Conservation (phyloP, 768 basidiomycete species). For the Kwoniella mangroviensis region DNA sequence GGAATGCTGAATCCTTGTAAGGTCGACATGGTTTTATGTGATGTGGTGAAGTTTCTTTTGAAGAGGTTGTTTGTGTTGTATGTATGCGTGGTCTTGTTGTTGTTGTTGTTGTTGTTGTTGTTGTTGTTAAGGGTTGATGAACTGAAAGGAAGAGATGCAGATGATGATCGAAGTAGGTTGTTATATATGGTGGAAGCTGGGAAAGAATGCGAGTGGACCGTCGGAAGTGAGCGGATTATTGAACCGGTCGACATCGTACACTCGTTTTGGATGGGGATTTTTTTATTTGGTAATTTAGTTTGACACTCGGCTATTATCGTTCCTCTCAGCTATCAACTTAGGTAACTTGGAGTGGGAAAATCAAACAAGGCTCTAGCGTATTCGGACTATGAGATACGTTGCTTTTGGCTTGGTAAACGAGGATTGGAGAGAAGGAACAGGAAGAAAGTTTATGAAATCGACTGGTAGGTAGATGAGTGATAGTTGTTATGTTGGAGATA, state of each 20-base stretch:
- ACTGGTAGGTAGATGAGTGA: background rate
- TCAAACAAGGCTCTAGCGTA: background rate
- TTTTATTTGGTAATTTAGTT: background rate
- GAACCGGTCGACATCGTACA: constrained; percentile 9
- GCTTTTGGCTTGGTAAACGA: background rate
- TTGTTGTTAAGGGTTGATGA: background rate
- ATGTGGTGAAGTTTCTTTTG: constrained; percentile 12
- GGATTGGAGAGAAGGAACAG: background rate
- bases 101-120: constrained; percentile 3
- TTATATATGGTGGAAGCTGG: constrained; percentile 8
- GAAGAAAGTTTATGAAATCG: background rate
- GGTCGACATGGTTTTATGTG: constrained; percentile 19
- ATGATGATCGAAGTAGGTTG: background rate
- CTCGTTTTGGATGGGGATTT: background rate
- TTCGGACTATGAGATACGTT: background rate
- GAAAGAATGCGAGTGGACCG: background rate
- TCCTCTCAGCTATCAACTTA: background rate
- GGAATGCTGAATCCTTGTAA: constrained; percentile 23
- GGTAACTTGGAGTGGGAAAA: constrained; percentile 12
- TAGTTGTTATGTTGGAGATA: background rate
- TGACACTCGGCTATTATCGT: background rate
- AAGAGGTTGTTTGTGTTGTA: background rate
- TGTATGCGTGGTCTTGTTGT: background rate
- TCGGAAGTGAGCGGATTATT: constrained; percentile 29
- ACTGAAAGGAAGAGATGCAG: background rate